Base-by-base conservation (phyloP, 441 rosid species). In the Erysimum pusillum region DNA sequence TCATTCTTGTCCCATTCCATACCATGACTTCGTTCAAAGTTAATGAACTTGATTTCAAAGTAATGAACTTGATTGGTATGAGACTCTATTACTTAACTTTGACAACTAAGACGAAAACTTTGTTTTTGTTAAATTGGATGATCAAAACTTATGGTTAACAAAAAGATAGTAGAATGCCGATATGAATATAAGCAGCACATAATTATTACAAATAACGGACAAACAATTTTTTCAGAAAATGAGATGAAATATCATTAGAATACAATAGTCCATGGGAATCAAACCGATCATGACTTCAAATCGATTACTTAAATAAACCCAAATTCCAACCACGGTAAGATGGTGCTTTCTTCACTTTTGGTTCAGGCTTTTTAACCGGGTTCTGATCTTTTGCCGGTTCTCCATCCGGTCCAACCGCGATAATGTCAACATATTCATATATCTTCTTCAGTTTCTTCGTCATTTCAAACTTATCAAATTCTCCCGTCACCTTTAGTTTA, bases 401-500 rank as follows among this genome's bases (percentile, higher is more conserved):
- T 36, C 20, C 69, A 25, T 11, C 60, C 3, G 15, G 67, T 51
- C 1, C 35, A 52, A 73, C 2, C 11, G 34, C 63, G 3, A 73
- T 8, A 4, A 73, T 73, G 34, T 73, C 76, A 39, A 51, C 69
- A 38, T 7, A 28, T 5, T 72, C 14, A 8, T 22, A 39, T 28
- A 72, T 9, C 49, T 72, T 62, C 31, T 62, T 72, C 0, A 72
- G 53, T 42, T 51, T 62, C 62, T 39, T 62, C n/a, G 69, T 61
- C 76, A 71, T 71, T 49, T 6, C 14, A 61, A 22, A 49, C 51
- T 71, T 71, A 13, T 61, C 68, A 17, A 71, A 72, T 5, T 62
- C 42, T 51, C 76, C 69, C 0, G 42, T 28, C 54, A 73, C 63
- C 14, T 73, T 73, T 52, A 63, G 69, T 73, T 73, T 63, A 5